phyloP scores from a whole-genome alignment of 1,139 yeast genomes.

The Geotrichum carabidarum region DNA sequence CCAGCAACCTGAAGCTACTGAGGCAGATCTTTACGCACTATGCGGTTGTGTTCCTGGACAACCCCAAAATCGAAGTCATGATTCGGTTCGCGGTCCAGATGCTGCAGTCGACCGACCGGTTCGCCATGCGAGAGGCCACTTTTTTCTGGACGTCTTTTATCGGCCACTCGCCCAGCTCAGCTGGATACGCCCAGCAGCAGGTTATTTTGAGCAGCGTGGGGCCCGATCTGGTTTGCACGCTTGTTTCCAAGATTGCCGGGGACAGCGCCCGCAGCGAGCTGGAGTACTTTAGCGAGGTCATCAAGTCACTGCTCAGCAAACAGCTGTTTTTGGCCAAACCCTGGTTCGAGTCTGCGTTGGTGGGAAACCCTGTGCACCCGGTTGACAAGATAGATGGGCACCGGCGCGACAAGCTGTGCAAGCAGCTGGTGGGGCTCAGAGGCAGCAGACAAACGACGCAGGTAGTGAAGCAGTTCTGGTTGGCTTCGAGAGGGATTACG shows the following conservation, averaged over 20 bases:
- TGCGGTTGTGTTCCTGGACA: conserved; percentile 19
- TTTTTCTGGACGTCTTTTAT: conserved; percentile 35
- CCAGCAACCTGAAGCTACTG: conserved; percentile 27
- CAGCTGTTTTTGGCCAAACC: conserved; percentile 44
- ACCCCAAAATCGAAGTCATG: conserved; percentile 21
- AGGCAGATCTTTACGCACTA: conserved; percentile 26
- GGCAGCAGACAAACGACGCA: conserved; percentile 59
- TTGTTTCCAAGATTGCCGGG: conserved; percentile 35
- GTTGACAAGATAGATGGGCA: conserved; percentile 23
- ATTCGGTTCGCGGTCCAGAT: conserved; percentile 39
- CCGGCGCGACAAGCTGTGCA: conserved; percentile 42
- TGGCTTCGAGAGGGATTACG: conserved; percentile 40
- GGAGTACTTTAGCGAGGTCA: conserved; percentile 52
- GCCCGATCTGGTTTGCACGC: conserved; percentile 24
- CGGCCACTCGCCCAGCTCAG: conserved; percentile 22
- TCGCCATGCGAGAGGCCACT: conserved; percentile 53
- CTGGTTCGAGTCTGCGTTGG: conserved; percentile 44
- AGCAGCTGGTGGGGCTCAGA: conserved; percentile 55
- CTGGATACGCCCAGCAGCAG: conserved; percentile 15
- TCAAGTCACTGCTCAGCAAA: conserved; percentile 51
- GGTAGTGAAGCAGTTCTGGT: conserved; percentile 62
- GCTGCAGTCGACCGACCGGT: conserved; percentile 55
- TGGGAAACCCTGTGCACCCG: conserved; percentile 34
- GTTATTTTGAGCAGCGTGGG: conserved; percentile 26
- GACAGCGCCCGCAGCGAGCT: conserved; percentile 57